Base-by-base conservation (phyloP, 164 flowering plant genomes). In the Houttuynia cordata region DNA sequence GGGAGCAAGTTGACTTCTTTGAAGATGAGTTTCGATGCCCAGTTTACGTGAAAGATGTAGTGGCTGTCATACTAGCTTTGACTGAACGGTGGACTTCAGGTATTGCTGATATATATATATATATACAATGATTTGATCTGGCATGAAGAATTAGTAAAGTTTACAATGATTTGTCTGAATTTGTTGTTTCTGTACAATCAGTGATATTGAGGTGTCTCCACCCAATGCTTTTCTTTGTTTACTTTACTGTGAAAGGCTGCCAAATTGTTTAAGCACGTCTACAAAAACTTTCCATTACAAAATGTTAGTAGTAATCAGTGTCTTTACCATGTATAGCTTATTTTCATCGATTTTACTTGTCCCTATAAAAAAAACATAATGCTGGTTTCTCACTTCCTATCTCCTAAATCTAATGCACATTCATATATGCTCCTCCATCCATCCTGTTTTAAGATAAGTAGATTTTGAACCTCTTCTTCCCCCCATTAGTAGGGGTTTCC, bases 11-110 rank as follows among this genome's bases (percentile, higher is more conserved):
- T 45, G 83, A 85, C 22, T 87, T 87, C 73, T 89, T 92, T 60
- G 65, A 81, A 65, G 98, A 92, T 51, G 98, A 92, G 76, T 89
- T 68, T 51, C 90, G 98, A 8, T 85, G 93, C 62, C 96, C 96
- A 13, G 82, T 92, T 50, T 92, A 80, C 70, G 91, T 92, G 49
- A 87, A 78, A 66, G 96, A 89, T 81, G 79, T 89, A 34, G 96
- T 86, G 53, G 52, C 69, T 52, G 59, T 76, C 69, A 81, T 89
- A 51, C 65, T 75, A 66, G 65, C 76, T 64, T 67, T 92, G 74
- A 71, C 77, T 8, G 66, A 62, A 50, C 73, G 55, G 73, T 87
- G 91, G 91, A 62, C 77, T 54, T 67, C 88, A 76, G 96, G 98
- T 89, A 65, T 59, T 63, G 52, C 20, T 39, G 34, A 49, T 59